Conservation (phyloP, 2,329 filamentous ascomycete species). For the Alternaria brassicicola region DNA sequence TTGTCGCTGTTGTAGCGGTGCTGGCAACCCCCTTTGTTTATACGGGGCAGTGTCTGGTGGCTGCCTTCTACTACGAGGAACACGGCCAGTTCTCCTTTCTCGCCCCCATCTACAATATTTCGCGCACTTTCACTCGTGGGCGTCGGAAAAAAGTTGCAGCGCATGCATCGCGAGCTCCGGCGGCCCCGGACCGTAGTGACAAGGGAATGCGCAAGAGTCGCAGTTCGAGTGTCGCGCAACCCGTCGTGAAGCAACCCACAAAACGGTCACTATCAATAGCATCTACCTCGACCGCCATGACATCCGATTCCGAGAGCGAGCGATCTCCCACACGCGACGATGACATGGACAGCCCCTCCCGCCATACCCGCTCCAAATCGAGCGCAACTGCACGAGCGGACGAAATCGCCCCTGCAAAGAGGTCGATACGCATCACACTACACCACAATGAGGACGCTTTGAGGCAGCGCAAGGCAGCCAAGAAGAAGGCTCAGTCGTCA, state of each 20-base stretch:
- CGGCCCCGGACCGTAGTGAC: constrained; percentile 35
- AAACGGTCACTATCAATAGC: constrained; percentile 50
- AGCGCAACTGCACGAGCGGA: constrained; percentile 57
- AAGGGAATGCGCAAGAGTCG: constrained; percentile 39
- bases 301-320: constrained; percentile 71
- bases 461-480: constrained; percentile 75
- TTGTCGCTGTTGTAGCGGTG: constrained; percentile 78
- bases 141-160: constrained; percentile 41
- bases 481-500: constrained; percentile 59
- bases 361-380: constrained; percentile 70
- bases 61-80: constrained; percentile 83
- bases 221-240: constrained; percentile 34
- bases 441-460: constrained; percentile 80
- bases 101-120: constrained; percentile 70
- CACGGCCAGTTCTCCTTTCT: constrained; percentile 80
- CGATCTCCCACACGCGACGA: constrained; percentile 43
- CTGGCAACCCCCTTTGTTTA: constrained; percentile 78
- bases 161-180: constrained; percentile 36
- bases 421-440: constrained; percentile 90
- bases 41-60: constrained; percentile 81
- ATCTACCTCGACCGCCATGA: constrained; percentile 68
- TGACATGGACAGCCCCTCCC: constrained; percentile 48
- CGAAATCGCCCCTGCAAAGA: constrained; percentile 70
- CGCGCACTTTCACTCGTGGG: constrained; percentile 54
- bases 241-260: constrained; percentile 36